A percentile compares a stretch with the other conserved stretches of the same genome.
phyloP scores from a whole-genome alignment of 83 land plant genomes.

The Diphasiastrum complanatum region DNA sequence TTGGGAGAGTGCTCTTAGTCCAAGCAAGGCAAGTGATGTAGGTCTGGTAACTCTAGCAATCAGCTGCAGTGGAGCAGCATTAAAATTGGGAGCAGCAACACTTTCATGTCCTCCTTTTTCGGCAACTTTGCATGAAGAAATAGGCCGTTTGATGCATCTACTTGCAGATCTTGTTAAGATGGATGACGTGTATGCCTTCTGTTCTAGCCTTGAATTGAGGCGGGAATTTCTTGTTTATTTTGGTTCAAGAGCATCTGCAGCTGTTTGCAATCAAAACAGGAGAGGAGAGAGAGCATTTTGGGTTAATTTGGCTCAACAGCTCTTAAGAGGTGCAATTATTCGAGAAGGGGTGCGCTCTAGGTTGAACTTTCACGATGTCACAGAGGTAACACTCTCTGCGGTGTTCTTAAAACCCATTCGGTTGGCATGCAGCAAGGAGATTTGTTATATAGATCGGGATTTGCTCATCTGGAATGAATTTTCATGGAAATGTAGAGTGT shows the following conservation, averaged over 20 bases:
- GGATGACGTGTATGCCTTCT: constrained; percentile 51
- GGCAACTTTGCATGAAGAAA: constrained; percentile 57
- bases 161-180: constrained; percentile 60
- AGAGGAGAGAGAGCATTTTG: constrained; percentile 67
- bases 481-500: too few species aligned
- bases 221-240: constrained; percentile 81
- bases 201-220: constrained; percentile 61
- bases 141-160: constrained; percentile 76
- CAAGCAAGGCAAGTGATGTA: constrained; percentile 54
- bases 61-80: constrained; percentile 62
- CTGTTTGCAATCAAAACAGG: constrained; percentile 23
- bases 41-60: constrained; percentile 77
- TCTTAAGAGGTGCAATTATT: constrained; percentile 64
- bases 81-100: constrained; percentile 79
- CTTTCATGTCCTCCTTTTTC: constrained; percentile 68
- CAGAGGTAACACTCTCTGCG: constrained; percentile 50
- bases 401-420: constrained; percentile 6
- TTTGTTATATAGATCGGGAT: too few species aligned
- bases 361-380: constrained; percentile 70
- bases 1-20: constrained; percentile 36
- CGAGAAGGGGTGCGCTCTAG: constrained; percentile 82
- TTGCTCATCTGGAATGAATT: too few species aligned
- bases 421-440: too few species aligned
- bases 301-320: constrained; percentile 74
- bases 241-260: constrained; percentile 70